Percentiles rank a stretch among this genome's conserved stretches.
These are phyloP conservation scores for Saturnispora bothae DNA, from an alignment of 805 yeast species.

Conservation along the genomic window DNA sequence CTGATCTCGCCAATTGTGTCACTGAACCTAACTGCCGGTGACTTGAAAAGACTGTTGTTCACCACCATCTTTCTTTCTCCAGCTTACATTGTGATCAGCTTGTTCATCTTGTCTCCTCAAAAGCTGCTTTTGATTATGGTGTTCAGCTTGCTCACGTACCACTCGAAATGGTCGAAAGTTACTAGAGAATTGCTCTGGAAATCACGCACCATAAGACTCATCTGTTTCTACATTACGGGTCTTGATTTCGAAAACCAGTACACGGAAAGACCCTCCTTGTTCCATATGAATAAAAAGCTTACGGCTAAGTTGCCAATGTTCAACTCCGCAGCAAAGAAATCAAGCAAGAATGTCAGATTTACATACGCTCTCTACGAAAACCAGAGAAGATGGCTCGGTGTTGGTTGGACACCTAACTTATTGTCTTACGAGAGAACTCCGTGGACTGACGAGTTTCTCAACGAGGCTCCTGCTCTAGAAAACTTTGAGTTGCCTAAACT, in stretches of 20 bases:
- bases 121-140: conserved; percentile 51
- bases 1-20: conserved; percentile 71
- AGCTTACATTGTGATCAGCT: conserved; percentile 58
- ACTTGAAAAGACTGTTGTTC: conserved; percentile 66
- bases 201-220: conserved; percentile 54
- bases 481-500: conserved; percentile 73
- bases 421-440: conserved; percentile 89
- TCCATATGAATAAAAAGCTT: conserved; percentile 43
- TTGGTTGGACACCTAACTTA: conserved; percentile 93
- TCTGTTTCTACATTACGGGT: conserved; percentile 79
- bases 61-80: conserved; percentile 86
- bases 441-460: conserved; percentile 94
- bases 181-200: conserved; percentile 82
- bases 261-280: conserved; percentile 28
- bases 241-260: conserved; percentile 48
- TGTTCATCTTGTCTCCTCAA: conserved; percentile 63
- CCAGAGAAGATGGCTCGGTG: conserved; percentile 94
- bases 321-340: conserved; percentile 10
- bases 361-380: conserved; percentile 90
- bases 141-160: conserved; percentile 61
- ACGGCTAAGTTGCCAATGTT: conserved; percentile 4
- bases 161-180: conserved; percentile 76
- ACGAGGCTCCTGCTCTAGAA: conserved; percentile 72
- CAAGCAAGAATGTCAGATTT: conserved; percentile 49
- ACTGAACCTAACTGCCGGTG: conserved; percentile 64